Evolutionary conservation across 1,284 basidiomycete genomes (phyloP).

Genomic region (Pascua sp.): DNA sequence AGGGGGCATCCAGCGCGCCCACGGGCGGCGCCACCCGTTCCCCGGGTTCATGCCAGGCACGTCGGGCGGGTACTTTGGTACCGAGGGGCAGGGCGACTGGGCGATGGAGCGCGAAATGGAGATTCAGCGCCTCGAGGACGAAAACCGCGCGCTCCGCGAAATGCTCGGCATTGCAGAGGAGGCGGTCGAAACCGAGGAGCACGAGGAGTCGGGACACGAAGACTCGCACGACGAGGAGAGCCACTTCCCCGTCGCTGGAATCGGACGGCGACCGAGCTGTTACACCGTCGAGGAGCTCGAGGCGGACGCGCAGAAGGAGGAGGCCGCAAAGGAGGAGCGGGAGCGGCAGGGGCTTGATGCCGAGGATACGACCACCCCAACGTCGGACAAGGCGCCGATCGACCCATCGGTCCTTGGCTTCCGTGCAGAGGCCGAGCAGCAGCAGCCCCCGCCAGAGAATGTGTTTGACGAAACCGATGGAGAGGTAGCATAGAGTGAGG

Average conservation of each 20-base stretch:
- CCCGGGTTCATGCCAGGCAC: constrained; percentile 37
- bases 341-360: not conserved
- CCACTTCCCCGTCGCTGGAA: constrained; percentile 3
- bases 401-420: constrained; percentile 14
- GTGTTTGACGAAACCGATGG: constrained; percentile 23
- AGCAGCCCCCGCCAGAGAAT: constrained; percentile 11
- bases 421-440: constrained; percentile 9
- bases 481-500: constrained; percentile 9
- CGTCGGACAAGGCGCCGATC: not conserved
- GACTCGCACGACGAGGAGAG: not conserved
- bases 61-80: constrained; percentile 44
- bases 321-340: not conserved
- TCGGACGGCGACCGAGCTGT: constrained; percentile 29
- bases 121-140: constrained; percentile 69
- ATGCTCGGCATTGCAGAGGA: constrained; percentile 61
- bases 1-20: constrained; percentile 11
- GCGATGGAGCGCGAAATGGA: constrained; percentile 77
- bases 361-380: not conserved
- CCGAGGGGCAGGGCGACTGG: constrained; percentile 64
- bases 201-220: constrained; percentile 5
- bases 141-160: constrained; percentile 72
- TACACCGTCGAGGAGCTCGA: constrained; percentile 42
- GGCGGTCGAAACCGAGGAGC: constrained; percentile 14
- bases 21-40: constrained; percentile 17
- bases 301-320: constrained; percentile 34